Percentiles rank a stretch among this genome's conserved stretches.
phyloP scores from a whole-genome alignment of 2,329 filamentous ascomycete genomes.

The Rasamsonia emersonii region DNA sequence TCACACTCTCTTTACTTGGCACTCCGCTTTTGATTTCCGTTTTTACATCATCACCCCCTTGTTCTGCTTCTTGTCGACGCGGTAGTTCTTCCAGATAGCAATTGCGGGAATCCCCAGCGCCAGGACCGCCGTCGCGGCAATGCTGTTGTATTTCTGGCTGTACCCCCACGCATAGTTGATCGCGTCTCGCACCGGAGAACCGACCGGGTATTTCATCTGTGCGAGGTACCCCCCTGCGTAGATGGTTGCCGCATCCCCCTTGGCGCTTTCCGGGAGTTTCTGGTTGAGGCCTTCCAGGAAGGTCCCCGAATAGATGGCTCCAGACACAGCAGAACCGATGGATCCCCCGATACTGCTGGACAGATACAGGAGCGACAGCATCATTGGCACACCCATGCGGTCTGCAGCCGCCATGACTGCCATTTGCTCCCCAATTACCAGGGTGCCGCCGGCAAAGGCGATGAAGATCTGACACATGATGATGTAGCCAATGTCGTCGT shows the following conservation, averaged over 20 bases:
- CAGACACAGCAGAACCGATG: conserved; percentile 22
- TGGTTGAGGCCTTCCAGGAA: conserved; percentile 41
- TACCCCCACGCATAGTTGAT: conserved; percentile 31
- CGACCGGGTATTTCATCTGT: conserved; percentile 23
- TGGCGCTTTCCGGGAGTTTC: conserved; percentile 34
- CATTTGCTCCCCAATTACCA: conserved; percentile 49
- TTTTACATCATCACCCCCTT: conserved; percentile 17
- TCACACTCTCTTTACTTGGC: too few relatives aligned
- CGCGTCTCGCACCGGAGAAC: conserved; percentile 21
- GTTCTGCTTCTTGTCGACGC: conserved; percentile 31
- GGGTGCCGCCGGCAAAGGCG: conserved; percentile 45
- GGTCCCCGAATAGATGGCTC: conserved; percentile 49
- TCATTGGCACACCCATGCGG: conserved; percentile 46
- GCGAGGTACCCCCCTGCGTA: conserved; percentile 18
- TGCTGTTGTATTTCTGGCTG: conserved; percentile 27
- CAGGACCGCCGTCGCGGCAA: conserved; percentile 27
- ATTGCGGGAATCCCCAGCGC: conserved; percentile 25
- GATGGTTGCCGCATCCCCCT: conserved; percentile 14
- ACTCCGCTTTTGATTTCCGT: conserved; percentile 5
- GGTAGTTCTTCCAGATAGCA: conserved; percentile 31
- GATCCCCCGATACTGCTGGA: conserved; percentile 27
- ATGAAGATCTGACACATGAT: conserved; percentile 51
- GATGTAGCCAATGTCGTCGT: conserved; percentile 41
- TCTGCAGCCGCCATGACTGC: conserved; percentile 49
- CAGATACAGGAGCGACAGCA: conserved; percentile 28